A percentile compares a stretch with the other conserved stretches of the same genome.
These are phyloP conservation scores for Plasmodium billcollinsi DNA, from an alignment of 169 alveolate species.

Conservation along the genomic window DNA sequence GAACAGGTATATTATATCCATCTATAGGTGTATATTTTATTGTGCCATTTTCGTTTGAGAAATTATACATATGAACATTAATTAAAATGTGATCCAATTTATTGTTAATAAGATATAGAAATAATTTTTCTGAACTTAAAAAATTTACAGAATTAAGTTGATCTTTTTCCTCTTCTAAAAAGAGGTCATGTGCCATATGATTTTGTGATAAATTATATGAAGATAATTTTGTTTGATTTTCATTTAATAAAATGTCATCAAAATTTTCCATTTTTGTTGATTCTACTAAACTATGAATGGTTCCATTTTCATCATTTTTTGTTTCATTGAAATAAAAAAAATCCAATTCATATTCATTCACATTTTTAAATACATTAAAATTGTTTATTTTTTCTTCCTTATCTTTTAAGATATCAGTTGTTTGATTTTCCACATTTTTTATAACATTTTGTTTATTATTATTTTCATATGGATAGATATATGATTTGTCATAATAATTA, in stretches of 20 bases:
- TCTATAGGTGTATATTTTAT: not conserved
- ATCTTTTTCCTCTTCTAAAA: not conserved
- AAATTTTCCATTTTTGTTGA: slow-evolving; percentile 23
- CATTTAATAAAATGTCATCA: slow-evolving; percentile 20
- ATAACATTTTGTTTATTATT: slow-evolving; percentile 13
- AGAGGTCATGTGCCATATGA: not conserved
- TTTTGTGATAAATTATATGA: not conserved
- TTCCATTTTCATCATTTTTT: slow-evolving; percentile 30
- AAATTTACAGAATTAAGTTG: too few relatives aligned
- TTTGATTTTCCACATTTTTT: not conserved
- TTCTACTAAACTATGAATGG: slow-evolving; percentile 23
- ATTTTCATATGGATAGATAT: slow-evolving; percentile 16
- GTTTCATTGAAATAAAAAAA: slow-evolving; percentile 64
- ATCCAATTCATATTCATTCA: slow-evolving; percentile 53
- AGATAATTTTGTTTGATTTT: not conserved
- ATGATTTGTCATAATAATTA: slow-evolving; percentile 44
- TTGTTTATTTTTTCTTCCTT: not conserved
- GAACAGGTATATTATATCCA: not conserved
- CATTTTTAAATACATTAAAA: slow-evolving; percentile 68
- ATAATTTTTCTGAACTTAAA: slow-evolving; percentile 11
- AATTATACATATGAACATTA: slow-evolving; percentile 15
- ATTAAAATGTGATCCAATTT: slow-evolving; percentile 19
- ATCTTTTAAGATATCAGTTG: not conserved
- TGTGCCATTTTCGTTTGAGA: not conserved
- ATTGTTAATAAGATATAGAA: slow-evolving; percentile 36